These are phyloP conservation scores for Puccinia coronata DNA, from an alignment of 1,284 basidiomycete genomes.

Conservation along the genomic window DNA sequence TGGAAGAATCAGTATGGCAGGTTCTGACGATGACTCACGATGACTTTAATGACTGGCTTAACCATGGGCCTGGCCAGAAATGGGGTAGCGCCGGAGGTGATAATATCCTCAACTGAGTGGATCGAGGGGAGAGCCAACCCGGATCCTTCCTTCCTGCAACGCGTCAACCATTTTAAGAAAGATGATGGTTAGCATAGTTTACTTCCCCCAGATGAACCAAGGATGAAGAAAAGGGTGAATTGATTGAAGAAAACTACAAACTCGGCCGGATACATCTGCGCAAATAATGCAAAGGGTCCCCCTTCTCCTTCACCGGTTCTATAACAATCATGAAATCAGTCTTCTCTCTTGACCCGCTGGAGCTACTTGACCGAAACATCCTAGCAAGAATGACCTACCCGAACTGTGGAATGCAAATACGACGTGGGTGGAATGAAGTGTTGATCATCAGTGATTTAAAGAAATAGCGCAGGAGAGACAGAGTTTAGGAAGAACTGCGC, in stretches of 20 bases:
- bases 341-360: not conserved
- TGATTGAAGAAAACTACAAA: constrained; percentile 18
- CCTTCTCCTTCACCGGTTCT: constrained; percentile 50
- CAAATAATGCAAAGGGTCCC: constrained; percentile 48
- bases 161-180: not conserved
- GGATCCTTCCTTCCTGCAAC: constrained; percentile 30
- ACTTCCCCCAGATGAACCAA: not conserved
- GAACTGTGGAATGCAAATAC: not conserved
- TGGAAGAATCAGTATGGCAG: no score
- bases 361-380: no score
- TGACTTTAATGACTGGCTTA: constrained; percentile 43
- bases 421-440: not conserved
- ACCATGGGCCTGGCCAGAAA: constrained; percentile 34
- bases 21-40: constrained; percentile 23
- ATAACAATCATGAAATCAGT: not conserved
- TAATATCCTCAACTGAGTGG: constrained; percentile 1
- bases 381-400: constrained; percentile 2
- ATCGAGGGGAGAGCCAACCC: constrained; percentile 40
- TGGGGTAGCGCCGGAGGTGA: constrained; percentile 28
- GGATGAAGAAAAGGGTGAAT: not conserved
- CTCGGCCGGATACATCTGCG: constrained; percentile 47
- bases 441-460: not conserved
- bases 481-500: not conserved
- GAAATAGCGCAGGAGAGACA: not conserved
- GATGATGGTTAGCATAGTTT: not conserved